Conservation (phyloP, 2,329 filamentous ascomycete genomes). For the Purpureocillium takamizusanense region DNA sequence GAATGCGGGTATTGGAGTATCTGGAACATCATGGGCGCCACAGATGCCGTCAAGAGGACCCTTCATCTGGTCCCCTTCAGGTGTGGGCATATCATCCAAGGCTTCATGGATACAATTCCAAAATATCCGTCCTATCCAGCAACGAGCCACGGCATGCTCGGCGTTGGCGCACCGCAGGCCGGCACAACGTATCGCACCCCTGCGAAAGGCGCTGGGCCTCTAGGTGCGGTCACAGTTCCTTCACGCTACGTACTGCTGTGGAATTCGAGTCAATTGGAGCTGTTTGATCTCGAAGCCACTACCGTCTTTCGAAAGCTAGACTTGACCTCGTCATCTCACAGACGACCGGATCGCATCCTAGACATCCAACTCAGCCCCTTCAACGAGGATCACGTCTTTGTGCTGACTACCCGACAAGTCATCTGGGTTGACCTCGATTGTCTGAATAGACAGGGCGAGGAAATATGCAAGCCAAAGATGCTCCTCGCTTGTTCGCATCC, state of each 20-base stretch:
- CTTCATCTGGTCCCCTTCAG: constrained; percentile 22
- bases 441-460: constrained; percentile 5
- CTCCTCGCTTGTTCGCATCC: constrained; percentile 20
- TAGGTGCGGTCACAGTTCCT: neutral
- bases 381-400: constrained; percentile 40
- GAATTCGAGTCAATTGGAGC: constrained; percentile 24
- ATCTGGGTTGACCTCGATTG: constrained; percentile 35
- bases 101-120: constrained; percentile 25
- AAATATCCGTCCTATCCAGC: constrained; percentile 15
- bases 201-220: constrained; percentile 5
- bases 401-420: constrained; percentile 47
- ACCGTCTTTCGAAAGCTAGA: constrained; percentile 17
- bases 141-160: constrained; percentile 33
- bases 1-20: constrained; percentile 57
- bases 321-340: constrained; percentile 12
- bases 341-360: constrained; percentile 36
- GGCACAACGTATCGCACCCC: constrained; percentile 12
- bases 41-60: constrained; percentile 21
- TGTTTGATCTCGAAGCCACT: constrained; percentile 26
- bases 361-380: constrained; percentile 41
- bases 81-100: constrained; percentile 35
- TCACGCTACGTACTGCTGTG: constrained; percentile 23
- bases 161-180: constrained; percentile 23
- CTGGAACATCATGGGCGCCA: constrained; percentile 46
- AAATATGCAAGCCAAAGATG: constrained; percentile 11